A percentile compares a stretch with the other conserved stretches of the same genome.
These are phyloP conservation scores for Flaveria trinervia DNA, from an alignment of 129 eudicot species.

Conservation along the genomic window DNA sequence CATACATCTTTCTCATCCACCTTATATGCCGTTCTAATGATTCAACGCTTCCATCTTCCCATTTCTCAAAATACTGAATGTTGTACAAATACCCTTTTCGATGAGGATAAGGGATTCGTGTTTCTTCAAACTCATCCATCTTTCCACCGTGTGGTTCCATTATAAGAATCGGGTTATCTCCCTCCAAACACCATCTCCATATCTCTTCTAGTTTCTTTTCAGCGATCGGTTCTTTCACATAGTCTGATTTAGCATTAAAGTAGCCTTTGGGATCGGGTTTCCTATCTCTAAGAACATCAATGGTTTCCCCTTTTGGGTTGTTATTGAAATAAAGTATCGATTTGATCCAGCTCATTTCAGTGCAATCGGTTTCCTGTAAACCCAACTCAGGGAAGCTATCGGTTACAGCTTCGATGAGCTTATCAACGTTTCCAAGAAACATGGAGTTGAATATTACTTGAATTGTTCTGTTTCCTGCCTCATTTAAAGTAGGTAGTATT, in stretches of 20 bases:
- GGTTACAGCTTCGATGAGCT: background rate
- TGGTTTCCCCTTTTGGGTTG: background rate
- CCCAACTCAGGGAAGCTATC: slow-evolving; percentile 11
- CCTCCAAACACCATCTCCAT: slow-evolving; percentile 34
- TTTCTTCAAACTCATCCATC: slow-evolving; percentile 25
- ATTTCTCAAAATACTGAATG: slow-evolving; percentile 16
- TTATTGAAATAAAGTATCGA: background rate
- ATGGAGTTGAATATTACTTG: background rate
- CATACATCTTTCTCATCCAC: slow-evolving; percentile 26
- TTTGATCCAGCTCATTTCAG: slow-evolving; percentile 4
- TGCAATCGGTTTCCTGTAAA: background rate
- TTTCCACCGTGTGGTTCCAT: slow-evolving; percentile 31
- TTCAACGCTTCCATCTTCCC: slow-evolving; percentile 7
- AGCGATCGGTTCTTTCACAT: slow-evolving; percentile 22
- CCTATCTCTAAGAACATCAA: slow-evolving; percentile 22
- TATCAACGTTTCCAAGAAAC: slow-evolving; percentile 5
- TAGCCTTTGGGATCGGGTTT: slow-evolving; percentile 14
- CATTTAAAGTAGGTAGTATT: background rate
- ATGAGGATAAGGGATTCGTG: slow-evolving; percentile 16
- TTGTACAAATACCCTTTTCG: slow-evolving; percentile 29
- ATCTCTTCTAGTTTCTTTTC: slow-evolving; percentile 8
- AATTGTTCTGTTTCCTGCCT: background rate
- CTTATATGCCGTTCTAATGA: background rate
- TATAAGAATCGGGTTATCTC: slow-evolving; percentile 13
- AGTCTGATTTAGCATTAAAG: slow-evolving; percentile 22